Conservation (phyloP, 768 basidiomycete species). For the Mrakia frigida region DNA sequence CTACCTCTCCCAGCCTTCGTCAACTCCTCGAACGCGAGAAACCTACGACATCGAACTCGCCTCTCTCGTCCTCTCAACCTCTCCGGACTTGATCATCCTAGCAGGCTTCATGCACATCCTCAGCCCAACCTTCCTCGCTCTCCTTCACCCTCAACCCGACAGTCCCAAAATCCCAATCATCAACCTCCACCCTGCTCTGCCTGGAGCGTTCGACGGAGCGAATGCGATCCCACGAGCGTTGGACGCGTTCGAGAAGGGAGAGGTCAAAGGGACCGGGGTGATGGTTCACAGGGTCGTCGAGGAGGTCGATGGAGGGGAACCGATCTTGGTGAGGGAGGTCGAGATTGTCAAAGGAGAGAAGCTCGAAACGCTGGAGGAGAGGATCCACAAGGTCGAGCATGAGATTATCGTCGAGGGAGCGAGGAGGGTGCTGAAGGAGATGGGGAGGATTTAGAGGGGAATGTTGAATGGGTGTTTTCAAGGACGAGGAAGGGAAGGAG, state of each 20-base stretch:
- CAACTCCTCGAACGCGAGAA: conserved; percentile 51
- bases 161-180: conserved; percentile 65
- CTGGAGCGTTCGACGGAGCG: conserved; percentile 94
- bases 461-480: background rate
- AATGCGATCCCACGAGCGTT: conserved; percentile 82
- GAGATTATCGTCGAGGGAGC: conserved; percentile 85
- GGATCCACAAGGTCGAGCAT: conserved; percentile 81
- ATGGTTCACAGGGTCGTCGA: conserved; percentile 94
- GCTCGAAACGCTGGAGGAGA: conserved; percentile 57
- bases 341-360: conserved; percentile 66
- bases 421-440: conserved; percentile 56
- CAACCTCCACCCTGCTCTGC: conserved; percentile 93
- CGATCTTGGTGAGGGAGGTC: conserved; percentile 73
- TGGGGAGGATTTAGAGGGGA: background rate
- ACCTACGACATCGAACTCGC: conserved; percentile 86
- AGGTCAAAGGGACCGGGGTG: conserved; percentile 69
- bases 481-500: background rate
- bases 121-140: conserved; percentile 64
- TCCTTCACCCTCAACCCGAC: conserved; percentile 30
- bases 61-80: conserved; percentile 55
- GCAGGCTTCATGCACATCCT: conserved; percentile 99
- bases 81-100: conserved; percentile 82
- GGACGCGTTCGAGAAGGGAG: conserved; percentile 77
- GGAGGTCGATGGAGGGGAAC: conserved; percentile 88
- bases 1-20: conserved; percentile 57